A percentile compares a stretch with the other conserved stretches of the same genome.
phyloP scores from a whole-genome alignment of 257 asterid species.

The Handroanthus guayacan region DNA sequence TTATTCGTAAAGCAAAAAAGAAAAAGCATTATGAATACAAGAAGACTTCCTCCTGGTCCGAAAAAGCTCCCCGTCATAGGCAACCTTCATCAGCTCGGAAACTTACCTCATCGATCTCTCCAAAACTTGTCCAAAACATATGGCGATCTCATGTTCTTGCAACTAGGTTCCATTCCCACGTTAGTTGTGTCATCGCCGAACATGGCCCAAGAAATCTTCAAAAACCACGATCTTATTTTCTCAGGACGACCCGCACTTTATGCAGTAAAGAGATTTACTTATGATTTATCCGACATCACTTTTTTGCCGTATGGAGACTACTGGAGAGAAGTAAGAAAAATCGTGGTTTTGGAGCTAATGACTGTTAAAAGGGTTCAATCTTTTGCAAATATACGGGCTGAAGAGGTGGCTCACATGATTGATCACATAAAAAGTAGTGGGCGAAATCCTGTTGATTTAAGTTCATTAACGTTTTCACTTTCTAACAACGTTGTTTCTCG shows the following conservation, averaged over 20 bases:
- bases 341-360: conserved; percentile 43
- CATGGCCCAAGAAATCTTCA: conserved; percentile 41
- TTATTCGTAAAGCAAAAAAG: not conserved
- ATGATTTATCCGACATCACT: conserved; percentile 21
- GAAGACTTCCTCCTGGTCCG: conserved; percentile 44
- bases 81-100: conserved; percentile 51
- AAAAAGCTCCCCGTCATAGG: conserved; percentile 50
- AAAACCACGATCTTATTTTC: conserved; percentile 44
- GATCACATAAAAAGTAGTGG: not conserved
- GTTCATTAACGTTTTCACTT: conserved; percentile 34
- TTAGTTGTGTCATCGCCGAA: conserved; percentile 46
- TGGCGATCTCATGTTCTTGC: conserved; percentile 52
- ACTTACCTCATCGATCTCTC: conserved; percentile 47
- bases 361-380: conserved; percentile 44
- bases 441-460: conserved; percentile 33
- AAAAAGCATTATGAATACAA: not conserved
- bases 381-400: conserved; percentile 39
- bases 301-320: conserved; percentile 44
- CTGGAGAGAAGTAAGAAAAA: conserved; percentile 47
- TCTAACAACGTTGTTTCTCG: conserved; percentile 48
- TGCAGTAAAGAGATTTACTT: not conserved
- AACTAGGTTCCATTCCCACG: conserved; percentile 43
- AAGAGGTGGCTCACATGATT: conserved; percentile 44
- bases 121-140: conserved; percentile 34
- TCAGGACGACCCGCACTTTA: conserved; percentile 37